Base-by-base conservation (phyloP, 2,329 filamentous ascomycete genomes). In the Clarireedia monteithiana region DNA sequence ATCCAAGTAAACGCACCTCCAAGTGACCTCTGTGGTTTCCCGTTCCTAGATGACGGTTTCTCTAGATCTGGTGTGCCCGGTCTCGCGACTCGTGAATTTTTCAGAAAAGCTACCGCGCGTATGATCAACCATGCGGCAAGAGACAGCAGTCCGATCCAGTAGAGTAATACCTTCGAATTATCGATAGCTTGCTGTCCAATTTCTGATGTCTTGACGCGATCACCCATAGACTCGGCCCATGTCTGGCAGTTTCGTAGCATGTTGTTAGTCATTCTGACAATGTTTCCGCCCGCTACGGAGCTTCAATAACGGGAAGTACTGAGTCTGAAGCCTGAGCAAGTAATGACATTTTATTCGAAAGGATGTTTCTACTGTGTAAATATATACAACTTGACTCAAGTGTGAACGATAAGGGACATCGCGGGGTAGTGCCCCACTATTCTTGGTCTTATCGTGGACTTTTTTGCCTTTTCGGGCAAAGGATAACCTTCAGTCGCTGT, bases 21-120 rank as follows among this genome's bases (percentile, higher is more conserved):
- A 20, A 66, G 20, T 15, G 38, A n/a, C 27, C 53, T 55, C 14
- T 55, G 53, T 6, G 62, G 59, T 55, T 68, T 69, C 46, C 62
- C 63, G 9, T 58, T 62, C 42, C 58, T 59, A 20, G 59, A 51
- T 44, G 56, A 56, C n/a, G 60, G 59, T 50, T 67, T 68, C 54
- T 68, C 66, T 49, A 69, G 54, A 48, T 65, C 64, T 42, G 66
- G 66, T 12, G 66, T 68, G 23, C 56, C 42, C 15, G 63, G 63
- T 40, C 64, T 53, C 23, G 39, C 60, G 23, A 49, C 23, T 48
- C 56, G 54, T 45, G 60, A 51, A 48, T 62, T 63, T 53, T 62
- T 65, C 48, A 66, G 56, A 42, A 60, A 55, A n/a, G 57, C 53
- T 10, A 58, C 46, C 1, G 51, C 58, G 38, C 59, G 59, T 42